These are phyloP conservation scores for Diphasiastrum complanatum DNA, from an alignment of 83 land plant species.

Conservation along the genomic window DNA sequence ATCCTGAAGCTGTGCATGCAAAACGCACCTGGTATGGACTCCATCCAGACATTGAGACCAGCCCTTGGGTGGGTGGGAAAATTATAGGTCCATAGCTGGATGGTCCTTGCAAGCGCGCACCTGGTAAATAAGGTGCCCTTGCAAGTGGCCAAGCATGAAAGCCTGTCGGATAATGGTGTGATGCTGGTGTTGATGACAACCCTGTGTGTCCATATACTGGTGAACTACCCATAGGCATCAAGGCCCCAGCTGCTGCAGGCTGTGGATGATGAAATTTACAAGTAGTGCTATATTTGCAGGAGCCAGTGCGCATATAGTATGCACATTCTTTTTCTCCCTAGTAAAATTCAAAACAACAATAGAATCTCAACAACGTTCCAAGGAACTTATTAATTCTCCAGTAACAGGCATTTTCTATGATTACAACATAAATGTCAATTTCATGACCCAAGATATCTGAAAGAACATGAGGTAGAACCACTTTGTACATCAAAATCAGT, in stretches of 20 bases:
- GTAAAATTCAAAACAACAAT: neutral
- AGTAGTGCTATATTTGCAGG: slow-evolving; percentile 82
- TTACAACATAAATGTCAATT: neutral
- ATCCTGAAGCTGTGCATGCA: no score
- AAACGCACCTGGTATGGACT: slow-evolving; percentile 49
- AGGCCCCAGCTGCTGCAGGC: slow-evolving; percentile 46
- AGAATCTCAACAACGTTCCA: neutral
- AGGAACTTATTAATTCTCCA: neutral
- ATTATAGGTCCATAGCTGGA: slow-evolving; percentile 68
- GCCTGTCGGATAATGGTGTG: slow-evolving; percentile 55
- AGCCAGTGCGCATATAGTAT: slow-evolving; percentile 86
- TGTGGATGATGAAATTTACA: slow-evolving; percentile 97
- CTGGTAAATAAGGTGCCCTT: slow-evolving; percentile 62
- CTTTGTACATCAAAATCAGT: no score
- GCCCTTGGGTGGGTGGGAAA: slow-evolving; percentile 59
- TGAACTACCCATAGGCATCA: slow-evolving; percentile 58
- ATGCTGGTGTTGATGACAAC: slow-evolving; percentile 61
- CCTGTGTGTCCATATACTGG: slow-evolving; percentile 53
- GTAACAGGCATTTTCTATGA: neutral
- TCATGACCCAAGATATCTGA: no score
- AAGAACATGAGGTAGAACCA: no score
- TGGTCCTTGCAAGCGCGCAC: slow-evolving; percentile 76
- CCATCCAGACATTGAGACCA: slow-evolving; percentile 73
- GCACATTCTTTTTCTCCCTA: slow-evolving; percentile 88
- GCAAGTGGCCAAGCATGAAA: slow-evolving; percentile 65